Evolutionary conservation across 2,329 filamentous ascomycete genomes (phyloP).

Genomic region (Colletotrichum nymphaeae): DNA sequence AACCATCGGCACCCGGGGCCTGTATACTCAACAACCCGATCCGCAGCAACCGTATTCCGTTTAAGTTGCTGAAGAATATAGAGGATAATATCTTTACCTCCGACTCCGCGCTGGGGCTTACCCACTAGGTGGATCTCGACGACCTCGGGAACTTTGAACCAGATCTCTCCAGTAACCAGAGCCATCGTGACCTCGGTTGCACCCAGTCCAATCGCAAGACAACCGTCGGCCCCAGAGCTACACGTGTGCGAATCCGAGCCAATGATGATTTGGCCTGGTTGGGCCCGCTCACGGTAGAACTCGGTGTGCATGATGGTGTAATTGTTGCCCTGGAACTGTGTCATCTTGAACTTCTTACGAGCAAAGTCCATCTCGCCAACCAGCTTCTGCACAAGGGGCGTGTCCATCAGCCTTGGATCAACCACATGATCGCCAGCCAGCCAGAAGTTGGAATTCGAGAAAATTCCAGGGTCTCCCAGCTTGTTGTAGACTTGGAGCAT

Average conservation of each 20-base stretch:
- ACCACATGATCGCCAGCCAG: slow-evolving; percentile 61
- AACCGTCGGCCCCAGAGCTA: slow-evolving; percentile 48
- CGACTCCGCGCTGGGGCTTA: slow-evolving; percentile 44
- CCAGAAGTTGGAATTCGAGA: slow-evolving; percentile 48
- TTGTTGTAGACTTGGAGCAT: slow-evolving; percentile 30
- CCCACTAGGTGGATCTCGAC: slow-evolving; percentile 48
- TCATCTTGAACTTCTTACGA: slow-evolving; percentile 28
- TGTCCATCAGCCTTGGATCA: slow-evolving; percentile 46
- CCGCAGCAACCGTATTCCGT: slow-evolving; percentile 51
- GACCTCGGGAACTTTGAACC: slow-evolving; percentile 52
- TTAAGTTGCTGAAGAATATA: slow-evolving; percentile 50
- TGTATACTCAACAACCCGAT: slow-evolving; percentile 51
- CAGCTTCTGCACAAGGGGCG: slow-evolving; percentile 22
- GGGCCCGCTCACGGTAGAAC: slow-evolving; percentile 49
- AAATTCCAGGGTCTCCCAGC: slow-evolving; percentile 19
- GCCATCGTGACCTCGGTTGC: slow-evolving; percentile 51
- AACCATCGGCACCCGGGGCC: slow-evolving; percentile 47
- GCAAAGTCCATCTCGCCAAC: slow-evolving; percentile 22
- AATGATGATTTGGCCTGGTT: slow-evolving; percentile 52
- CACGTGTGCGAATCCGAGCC: slow-evolving; percentile 54
- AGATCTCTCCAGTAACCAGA: slow-evolving; percentile 51
- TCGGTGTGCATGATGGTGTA: slow-evolving; percentile 54
- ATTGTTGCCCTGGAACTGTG: slow-evolving; percentile 48
- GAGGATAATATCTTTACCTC: slow-evolving; percentile 53
- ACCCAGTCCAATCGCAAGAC: slow-evolving; percentile 50